Conservation (phyloP, 2,329 filamentous ascomycete genomes). For the Scedosporium apiospermum region DNA sequence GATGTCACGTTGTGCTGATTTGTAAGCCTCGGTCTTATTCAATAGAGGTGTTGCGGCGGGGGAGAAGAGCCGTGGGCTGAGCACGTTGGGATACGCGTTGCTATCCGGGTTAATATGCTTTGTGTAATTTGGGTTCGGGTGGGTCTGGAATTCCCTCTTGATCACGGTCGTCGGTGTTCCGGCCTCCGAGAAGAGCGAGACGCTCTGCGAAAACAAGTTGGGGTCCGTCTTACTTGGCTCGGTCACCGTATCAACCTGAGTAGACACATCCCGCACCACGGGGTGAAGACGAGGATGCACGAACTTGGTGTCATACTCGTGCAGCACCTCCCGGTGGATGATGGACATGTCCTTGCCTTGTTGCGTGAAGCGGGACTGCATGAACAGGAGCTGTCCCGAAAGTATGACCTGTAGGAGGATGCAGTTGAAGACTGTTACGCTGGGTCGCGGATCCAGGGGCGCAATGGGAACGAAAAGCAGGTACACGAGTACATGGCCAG, state of each 20-base stretch:
- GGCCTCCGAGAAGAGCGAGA: conserved; percentile 17
- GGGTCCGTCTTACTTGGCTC: conserved; percentile 25
- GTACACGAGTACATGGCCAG: conserved; percentile 86
- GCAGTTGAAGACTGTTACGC: conserved; percentile 75
- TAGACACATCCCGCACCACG: conserved; percentile 66
- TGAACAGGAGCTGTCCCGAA: conserved; percentile 64
- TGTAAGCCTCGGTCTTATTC: background rate
- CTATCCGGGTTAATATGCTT: conserved; percentile 61
- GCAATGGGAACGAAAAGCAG: conserved; percentile 76
- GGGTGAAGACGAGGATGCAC: conserved; percentile 85
- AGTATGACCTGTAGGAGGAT: conserved; percentile 67
- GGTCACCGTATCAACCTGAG: conserved; percentile 56
- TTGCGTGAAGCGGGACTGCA: conserved; percentile 68
- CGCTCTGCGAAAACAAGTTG: conserved; percentile 24
- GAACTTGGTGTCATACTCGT: conserved; percentile 93
- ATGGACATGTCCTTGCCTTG: conserved; percentile 77
- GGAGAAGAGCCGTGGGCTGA: conserved; percentile 33
- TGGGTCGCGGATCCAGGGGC: conserved; percentile 68
- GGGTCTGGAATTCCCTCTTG: conserved; percentile 68
- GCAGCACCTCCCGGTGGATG: conserved; percentile 83
- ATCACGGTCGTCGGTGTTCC: conserved; percentile 53
- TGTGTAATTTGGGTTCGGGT: conserved; percentile 73
- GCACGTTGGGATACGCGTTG: conserved; percentile 20
- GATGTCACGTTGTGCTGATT: background rate
- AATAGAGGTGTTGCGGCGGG: conserved; percentile 18